Conservation (phyloP, 2,329 filamentous ascomycete species). For the Lachnellula suecica region DNA sequence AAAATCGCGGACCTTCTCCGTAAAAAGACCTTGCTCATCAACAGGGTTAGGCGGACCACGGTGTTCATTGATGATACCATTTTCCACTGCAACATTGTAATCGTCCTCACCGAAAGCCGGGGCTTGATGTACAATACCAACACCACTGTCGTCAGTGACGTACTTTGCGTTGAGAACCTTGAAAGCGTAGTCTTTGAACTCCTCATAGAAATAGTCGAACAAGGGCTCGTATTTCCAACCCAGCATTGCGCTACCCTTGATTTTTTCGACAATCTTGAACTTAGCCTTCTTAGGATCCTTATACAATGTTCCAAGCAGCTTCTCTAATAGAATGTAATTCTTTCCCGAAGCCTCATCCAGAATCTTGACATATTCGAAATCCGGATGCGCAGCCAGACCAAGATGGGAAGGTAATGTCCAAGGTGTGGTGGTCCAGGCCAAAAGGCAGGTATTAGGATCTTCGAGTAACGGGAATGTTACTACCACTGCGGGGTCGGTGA, state of each 20-base stretch:
- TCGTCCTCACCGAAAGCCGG: constrained; percentile 96
- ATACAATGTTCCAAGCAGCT: constrained; percentile 78
- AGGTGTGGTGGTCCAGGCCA: constrained; percentile 89
- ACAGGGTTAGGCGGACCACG: constrained; percentile 86
- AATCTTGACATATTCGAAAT: constrained; percentile 87
- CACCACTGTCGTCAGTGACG: constrained; percentile 86
- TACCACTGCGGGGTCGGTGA: constrained; percentile 86
- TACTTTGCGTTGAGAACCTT: constrained; percentile 80
- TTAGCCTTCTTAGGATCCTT: constrained; percentile 96
- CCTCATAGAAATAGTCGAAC: constrained; percentile 86
- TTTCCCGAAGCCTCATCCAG: constrained; percentile 79
- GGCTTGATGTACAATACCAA: constrained; percentile 90
- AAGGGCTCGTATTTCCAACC: constrained; percentile 82
- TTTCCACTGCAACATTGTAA: constrained; percentile 77
- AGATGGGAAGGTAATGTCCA: constrained; percentile 83
- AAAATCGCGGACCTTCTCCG: constrained; percentile 74
- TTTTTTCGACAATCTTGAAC: constrained; percentile 76
- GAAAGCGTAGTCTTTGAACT: constrained; percentile 85
- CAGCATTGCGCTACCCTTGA: constrained; percentile 81
- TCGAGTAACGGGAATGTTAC: constrained; percentile 82
- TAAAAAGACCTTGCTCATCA: constrained; percentile 81
- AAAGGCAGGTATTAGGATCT: constrained; percentile 70
- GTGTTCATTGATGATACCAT: constrained; percentile 74
- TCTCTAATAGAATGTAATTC: constrained; percentile 82
- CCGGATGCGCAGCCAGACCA: constrained; percentile 74